Evolutionary conservation across 163 green algal species (phyloP).

Genomic region (Chlorella variabilis): DNA sequence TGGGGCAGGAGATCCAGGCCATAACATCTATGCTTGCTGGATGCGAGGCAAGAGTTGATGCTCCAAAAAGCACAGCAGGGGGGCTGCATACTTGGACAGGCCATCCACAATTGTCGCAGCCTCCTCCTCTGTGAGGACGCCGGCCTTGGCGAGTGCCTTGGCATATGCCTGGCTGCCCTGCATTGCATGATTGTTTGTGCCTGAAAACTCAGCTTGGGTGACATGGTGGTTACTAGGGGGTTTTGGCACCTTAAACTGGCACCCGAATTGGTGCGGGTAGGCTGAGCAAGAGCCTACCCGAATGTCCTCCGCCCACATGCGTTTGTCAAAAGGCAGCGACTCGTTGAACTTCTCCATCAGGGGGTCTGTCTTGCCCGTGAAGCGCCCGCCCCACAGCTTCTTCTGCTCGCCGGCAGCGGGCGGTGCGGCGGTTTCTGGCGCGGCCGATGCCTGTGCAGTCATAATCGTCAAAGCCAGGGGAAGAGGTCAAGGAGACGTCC

Average conservation of each 20-base stretch:
- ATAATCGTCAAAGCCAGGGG: no score
- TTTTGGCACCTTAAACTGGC: no score
- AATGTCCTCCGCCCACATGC: constrained; percentile 97
- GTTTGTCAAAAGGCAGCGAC: constrained; percentile 94
- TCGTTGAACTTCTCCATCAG: constrained; percentile 99
- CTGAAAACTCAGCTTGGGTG: no score
- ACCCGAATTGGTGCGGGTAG: not conserved
- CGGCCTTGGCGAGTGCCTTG: constrained; percentile 87
- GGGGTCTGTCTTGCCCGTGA: constrained; percentile 91
- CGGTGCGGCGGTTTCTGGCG: not conserved
- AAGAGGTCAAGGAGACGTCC: no score
- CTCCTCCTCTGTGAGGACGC: constrained; percentile 93
- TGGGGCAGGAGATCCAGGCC: no score
- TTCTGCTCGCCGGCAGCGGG: constrained; percentile 54
- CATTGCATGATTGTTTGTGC: not conserved
- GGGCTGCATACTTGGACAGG: constrained; percentile 63
- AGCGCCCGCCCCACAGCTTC: constrained; percentile 99
- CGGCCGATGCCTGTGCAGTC: constrained; percentile 15
- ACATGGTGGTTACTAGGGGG: no score
- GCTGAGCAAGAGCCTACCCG: constrained; percentile 55
- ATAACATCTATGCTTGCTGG: no score
- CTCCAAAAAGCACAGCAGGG: no score
- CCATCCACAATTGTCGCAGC: constrained; percentile 81
- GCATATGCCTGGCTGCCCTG: constrained; percentile 96
- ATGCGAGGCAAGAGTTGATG: no score